phyloP scores from a whole-genome alignment of 495 filamentous ascomycete species.

The Penicillium odoratum region DNA sequence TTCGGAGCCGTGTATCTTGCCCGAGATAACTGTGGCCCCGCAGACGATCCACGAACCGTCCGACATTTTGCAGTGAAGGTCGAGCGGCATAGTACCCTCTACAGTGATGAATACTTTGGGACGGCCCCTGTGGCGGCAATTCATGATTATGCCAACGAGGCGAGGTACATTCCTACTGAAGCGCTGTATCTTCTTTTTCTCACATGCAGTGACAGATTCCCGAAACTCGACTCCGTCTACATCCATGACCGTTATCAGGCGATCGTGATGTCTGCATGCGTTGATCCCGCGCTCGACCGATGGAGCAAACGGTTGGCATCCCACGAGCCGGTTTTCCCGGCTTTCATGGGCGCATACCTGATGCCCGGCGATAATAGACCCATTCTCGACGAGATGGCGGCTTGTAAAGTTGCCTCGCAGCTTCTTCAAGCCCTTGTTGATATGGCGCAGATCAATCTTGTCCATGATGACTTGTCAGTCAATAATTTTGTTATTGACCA shows the following conservation, averaged over 20 bases:
- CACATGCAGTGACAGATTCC: constrained; percentile 25
- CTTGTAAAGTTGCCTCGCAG: constrained; percentile 29
- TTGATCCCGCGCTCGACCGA: constrained; percentile 18
- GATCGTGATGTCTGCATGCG: constrained; percentile 26
- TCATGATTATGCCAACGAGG: neutral
- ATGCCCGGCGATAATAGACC: constrained; percentile 12
- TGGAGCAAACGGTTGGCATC: neutral
- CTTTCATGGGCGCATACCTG: constrained; percentile 20
- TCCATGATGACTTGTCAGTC: constrained; percentile 25
- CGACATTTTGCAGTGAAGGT: constrained; percentile 13
- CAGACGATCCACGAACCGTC: neutral
- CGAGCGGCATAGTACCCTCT: no score
- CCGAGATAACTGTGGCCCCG: constrained; percentile 6
- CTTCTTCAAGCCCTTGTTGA: constrained; percentile 24
- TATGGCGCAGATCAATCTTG: constrained; percentile 27
- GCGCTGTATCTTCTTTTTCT: constrained; percentile 25
- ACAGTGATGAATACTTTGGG: no score
- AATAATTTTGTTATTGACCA: constrained; percentile 28
- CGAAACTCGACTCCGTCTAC: constrained; percentile 30
- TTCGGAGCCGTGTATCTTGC: constrained; percentile 27
- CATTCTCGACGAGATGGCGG: constrained; percentile 21
- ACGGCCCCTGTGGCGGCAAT: constrained; percentile 8
- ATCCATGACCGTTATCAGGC: constrained; percentile 20
- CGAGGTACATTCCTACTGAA: constrained; percentile 25
- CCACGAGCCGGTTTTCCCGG: constrained; percentile 7